Conservation (phyloP, 306 rosid species). For the Rosa persica region DNA sequence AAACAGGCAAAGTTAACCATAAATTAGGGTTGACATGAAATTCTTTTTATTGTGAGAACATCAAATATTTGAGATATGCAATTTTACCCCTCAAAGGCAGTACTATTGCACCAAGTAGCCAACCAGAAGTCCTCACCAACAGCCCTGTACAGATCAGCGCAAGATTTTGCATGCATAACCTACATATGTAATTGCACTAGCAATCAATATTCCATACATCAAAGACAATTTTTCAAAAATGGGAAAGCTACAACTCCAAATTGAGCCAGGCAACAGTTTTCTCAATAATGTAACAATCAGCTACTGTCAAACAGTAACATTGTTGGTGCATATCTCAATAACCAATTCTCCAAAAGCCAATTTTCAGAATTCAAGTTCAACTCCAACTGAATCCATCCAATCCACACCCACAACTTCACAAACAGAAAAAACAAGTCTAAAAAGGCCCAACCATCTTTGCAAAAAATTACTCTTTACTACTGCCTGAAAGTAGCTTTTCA, state of each 20-base stretch:
- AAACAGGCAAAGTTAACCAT: constrained; percentile 32
- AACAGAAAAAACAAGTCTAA: background rate
- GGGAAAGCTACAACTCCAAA: background rate
- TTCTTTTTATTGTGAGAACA: constrained; percentile 14
- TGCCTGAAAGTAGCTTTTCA: background rate
- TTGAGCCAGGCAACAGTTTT: background rate
- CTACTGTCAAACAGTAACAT: background rate
- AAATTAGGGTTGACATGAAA: constrained; percentile 34
- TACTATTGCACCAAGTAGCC: constrained; percentile 92
- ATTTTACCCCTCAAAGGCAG: constrained; percentile 80
- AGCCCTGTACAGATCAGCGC: constrained; percentile 72
- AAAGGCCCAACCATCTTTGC: background rate
- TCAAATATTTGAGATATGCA: constrained; percentile 11
- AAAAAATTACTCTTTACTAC: background rate
- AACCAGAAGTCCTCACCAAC: constrained; percentile 96
- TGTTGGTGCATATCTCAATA: background rate
- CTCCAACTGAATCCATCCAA: background rate
- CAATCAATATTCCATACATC: background rate
- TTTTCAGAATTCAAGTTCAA: background rate
- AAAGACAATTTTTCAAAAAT: background rate
- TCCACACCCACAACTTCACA: background rate
- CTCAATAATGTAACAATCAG: background rate
- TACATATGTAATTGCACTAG: constrained; percentile 35
- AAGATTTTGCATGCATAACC: constrained; percentile 79
- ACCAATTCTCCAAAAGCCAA: background rate